Evolutionary conservation across 2,329 filamentous ascomycete species (phyloP).

Genomic region (Fusarium sp.): DNA sequence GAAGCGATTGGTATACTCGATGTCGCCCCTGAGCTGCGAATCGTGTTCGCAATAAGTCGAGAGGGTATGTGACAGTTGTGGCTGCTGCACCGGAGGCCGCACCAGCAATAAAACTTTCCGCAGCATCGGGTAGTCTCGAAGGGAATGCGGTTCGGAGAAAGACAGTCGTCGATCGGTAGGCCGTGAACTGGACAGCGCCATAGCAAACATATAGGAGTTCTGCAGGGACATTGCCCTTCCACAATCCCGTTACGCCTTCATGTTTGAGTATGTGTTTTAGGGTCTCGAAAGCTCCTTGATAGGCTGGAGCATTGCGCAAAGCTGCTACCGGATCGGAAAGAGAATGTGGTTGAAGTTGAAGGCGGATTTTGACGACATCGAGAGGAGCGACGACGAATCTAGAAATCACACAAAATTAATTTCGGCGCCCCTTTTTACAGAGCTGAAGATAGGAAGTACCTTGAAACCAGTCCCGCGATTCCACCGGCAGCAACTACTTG

Average conservation of each 20-base stretch:
- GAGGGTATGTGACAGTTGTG: slow-evolving; percentile 87
- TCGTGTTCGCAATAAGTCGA: slow-evolving; percentile 91
- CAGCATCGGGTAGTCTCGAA: slow-evolving; percentile 68
- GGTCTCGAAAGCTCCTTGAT: slow-evolving; percentile 82
- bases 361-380: slow-evolving; percentile 97
- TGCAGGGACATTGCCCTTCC: slow-evolving; percentile 98
- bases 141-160: slow-evolving; percentile 66
- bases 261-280: slow-evolving; percentile 79
- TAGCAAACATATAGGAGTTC: slow-evolving; percentile 95
- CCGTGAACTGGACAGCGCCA: slow-evolving; percentile 87
- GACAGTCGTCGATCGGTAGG: slow-evolving; percentile 81
- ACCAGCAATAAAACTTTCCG: slow-evolving; percentile 84
- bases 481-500: slow-evolving; percentile 68
- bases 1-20: slow-evolving; percentile 80
- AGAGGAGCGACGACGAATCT: slow-evolving; percentile 95
- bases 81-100: slow-evolving; percentile 84
- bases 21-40: slow-evolving; percentile 93
- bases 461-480: slow-evolving; percentile 85
- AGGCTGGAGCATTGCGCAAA: slow-evolving; percentile 62
- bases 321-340: slow-evolving; percentile 77
- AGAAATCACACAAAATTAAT: slow-evolving; percentile 29
- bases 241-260: slow-evolving; percentile 87
- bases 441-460: slow-evolving; percentile 61
- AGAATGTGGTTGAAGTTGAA: slow-evolving; percentile 92
- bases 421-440: background rate